Base-by-base conservation (phyloP, 116 monocot species). In the Cymodocea nodosa region DNA sequence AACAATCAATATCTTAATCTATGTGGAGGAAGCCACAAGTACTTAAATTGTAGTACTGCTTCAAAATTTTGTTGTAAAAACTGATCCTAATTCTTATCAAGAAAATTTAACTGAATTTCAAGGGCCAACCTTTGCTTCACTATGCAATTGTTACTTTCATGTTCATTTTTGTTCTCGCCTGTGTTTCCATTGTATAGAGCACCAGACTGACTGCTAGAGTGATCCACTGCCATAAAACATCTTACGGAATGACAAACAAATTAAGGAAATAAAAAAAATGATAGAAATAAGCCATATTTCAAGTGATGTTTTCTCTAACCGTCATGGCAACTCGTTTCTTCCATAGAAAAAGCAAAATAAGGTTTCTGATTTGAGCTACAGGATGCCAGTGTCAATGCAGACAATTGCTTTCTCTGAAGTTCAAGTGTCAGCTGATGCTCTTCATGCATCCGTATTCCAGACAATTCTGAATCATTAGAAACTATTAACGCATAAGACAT, bases 371-470 rank as follows among this genome's bases (percentile, higher is more conserved):
- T 5, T 2, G 70, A 19, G 7, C 37, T 36, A 60, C 64, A 75
- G n/a, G 67, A 58, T 4, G 50, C 22, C 16, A 76, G 12, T 19
- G 36, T 50, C 17, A 76, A 59, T 23, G 63, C 73, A 44, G 73
- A 59, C 30, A 75, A 62, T 11, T 34, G 67, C 66, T 48, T 65
- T 48, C 62, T 76, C 66, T 76, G 69, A 16, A 73, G 61, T 50
- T 68, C 70, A 17, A 65, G 3, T 22, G 66, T 54, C 64, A 57
- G 68, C 34, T 68, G 60, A 14, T 74, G 81, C 61, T 72, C 77
- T 23, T 81, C 74, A 54, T 59, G 16, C 8, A 71, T 16, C 8
- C 74, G 66, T 56, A 50, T 71, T 22, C 44, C 63, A 2, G 70
- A 34, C 15, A 71, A 37, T 44, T 70, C 63, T 7, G 68, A 58